A percentile compares a stretch with the other conserved stretches of the same genome.
Evolutionary conservation across 179 eudicot species (phyloP).

Genomic region (Silene noctiflora): DNA sequence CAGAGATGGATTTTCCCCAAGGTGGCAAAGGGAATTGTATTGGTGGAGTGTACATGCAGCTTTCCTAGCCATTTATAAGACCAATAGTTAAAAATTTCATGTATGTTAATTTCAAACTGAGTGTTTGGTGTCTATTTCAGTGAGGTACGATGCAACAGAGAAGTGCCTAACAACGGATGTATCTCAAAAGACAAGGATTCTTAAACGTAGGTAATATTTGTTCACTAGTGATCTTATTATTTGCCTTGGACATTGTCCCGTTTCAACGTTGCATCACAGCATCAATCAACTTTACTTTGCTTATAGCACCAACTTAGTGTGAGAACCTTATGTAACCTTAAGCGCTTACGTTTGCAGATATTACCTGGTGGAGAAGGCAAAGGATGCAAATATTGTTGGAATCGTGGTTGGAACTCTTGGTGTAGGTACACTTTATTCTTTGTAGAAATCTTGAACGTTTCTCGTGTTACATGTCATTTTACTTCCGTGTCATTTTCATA

Average conservation of each 20-base stretch:
- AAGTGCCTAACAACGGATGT: slow-evolving; percentile 54
- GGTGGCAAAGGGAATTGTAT: background rate
- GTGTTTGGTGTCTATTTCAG: slow-evolving; percentile 45
- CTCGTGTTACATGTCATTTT: background rate
- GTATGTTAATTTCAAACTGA: background rate
- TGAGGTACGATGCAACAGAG: slow-evolving; percentile 77
- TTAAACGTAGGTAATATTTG: slow-evolving; percentile 75
- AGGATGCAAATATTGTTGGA: slow-evolving; percentile 93
- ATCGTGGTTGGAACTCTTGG: slow-evolving; percentile 98
- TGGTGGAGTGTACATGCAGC: background rate
- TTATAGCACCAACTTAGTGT: slow-evolving; percentile 7
- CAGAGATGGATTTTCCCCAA: background rate
- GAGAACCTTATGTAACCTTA: slow-evolving; percentile 1
- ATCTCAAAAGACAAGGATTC: slow-evolving; percentile 67
- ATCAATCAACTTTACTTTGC: background rate
- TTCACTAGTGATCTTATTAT: slow-evolving; percentile 3
- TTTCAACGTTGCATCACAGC: background rate
- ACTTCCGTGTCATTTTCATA: background rate
- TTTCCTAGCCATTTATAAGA: background rate
- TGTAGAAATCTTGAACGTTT: background rate
- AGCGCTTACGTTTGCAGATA: slow-evolving; percentile 51
- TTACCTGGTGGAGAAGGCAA: slow-evolving; percentile 94
- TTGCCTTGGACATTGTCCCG: background rate
- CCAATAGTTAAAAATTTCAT: background rate
- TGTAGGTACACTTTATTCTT: slow-evolving; percentile 54